Evolutionary conservation across 2,329 filamentous ascomycete genomes (phyloP).

Genomic region (Gremmenia infestans): DNA sequence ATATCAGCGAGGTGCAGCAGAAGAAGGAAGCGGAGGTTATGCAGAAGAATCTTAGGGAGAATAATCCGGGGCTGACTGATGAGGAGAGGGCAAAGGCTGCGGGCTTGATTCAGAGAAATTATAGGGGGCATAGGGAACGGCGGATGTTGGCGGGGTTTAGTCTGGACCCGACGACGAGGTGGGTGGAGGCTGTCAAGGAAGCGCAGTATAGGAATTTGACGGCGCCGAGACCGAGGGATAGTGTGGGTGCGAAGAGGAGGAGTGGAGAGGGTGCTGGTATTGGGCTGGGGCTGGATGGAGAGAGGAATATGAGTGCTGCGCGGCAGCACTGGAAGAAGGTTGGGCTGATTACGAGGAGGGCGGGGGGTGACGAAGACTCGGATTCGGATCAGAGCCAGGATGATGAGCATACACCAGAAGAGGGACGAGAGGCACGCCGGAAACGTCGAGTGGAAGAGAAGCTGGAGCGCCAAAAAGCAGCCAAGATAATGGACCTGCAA

Average conservation of each 20-base stretch:
- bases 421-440: slow-evolving; percentile 36
- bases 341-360: slow-evolving; percentile 64
- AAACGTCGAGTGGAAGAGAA: slow-evolving; percentile 45
- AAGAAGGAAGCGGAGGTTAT: slow-evolving; percentile 26
- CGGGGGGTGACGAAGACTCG: slow-evolving; percentile 59
- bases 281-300: slow-evolving; percentile 1
- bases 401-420: slow-evolving; percentile 24
- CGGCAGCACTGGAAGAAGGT: slow-evolving; percentile 72
- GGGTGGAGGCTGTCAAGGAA: slow-evolving; percentile 46
- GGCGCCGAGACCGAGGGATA: slow-evolving; percentile 35
- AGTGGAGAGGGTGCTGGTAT: slow-evolving; percentile 9
- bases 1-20: slow-evolving; percentile 46
- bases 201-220: slow-evolving; percentile 50
- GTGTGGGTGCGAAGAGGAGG: slow-evolving; percentile 5
- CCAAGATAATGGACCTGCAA: slow-evolving; percentile 77
- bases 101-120: slow-evolving; percentile 62
- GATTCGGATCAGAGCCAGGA: slow-evolving; percentile 19
- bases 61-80: slow-evolving; percentile 33
- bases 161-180: slow-evolving; percentile 37
- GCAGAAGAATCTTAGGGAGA: slow-evolving; percentile 23
- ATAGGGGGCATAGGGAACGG: slow-evolving; percentile 70
- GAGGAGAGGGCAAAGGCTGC: slow-evolving; percentile 46
- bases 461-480: slow-evolving; percentile 55
- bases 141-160: slow-evolving; percentile 65
- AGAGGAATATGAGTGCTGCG: slow-evolving; percentile 35